Evolutionary conservation across 164 flowering plant genomes (phyloP).

Genomic region (Annona squamosa): DNA sequence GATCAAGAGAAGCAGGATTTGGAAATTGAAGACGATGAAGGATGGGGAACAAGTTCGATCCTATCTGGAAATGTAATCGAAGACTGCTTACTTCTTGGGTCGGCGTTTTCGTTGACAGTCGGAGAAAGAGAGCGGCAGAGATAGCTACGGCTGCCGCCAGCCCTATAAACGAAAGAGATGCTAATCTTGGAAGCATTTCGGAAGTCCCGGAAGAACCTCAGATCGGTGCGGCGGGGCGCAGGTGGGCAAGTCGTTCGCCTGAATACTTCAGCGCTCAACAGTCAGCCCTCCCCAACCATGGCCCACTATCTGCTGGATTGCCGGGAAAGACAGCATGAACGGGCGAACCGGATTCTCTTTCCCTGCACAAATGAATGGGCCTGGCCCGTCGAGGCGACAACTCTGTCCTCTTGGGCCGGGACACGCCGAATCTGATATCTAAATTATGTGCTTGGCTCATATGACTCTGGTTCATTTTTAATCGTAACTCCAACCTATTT

Average conservation of each 20-base stretch:
- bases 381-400: no score
- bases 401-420: no score
- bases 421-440: no score
- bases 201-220: background rate
- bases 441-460: no score
- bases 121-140: constrained; percentile 3
- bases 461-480: no score
- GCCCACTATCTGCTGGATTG: no score
- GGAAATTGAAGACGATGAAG: background rate
- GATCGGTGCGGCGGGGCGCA: background rate
- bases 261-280: background rate
- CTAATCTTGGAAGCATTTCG: background rate
- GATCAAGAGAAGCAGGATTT: background rate
- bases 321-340: background rate
- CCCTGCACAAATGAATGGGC: background rate
- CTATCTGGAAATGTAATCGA: background rate
- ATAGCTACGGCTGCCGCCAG: constrained; percentile 4
- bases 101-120: background rate
- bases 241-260: background rate
- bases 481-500: no score
- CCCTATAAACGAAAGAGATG: constrained; percentile 5
- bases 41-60: background rate
- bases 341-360: background rate
- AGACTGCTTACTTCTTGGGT: constrained; percentile 2
- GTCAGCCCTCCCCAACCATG: no score